These are phyloP conservation scores for Sparassis latifolia DNA, from an alignment of 1,284 basidiomycete genomes.

Conservation along the genomic window DNA sequence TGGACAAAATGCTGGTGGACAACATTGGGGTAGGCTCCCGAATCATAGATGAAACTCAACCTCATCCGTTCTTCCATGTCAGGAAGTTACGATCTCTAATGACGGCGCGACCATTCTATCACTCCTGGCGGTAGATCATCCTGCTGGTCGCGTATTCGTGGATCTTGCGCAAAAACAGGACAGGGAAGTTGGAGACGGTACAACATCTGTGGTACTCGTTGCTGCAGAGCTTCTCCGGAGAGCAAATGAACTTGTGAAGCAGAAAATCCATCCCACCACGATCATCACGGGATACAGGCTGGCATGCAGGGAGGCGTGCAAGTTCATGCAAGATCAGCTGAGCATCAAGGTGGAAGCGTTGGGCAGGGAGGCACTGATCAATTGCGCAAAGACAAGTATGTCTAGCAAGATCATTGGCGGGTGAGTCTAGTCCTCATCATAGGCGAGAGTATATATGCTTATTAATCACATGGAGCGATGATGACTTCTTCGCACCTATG, in stretches of 20 bases:
- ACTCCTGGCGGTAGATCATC: conserved; percentile 88
- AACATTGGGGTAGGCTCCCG: conserved; percentile 80
- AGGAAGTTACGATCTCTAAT: conserved; percentile 99
- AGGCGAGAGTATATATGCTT: conserved; percentile 1
- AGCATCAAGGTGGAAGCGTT: conserved; percentile 92
- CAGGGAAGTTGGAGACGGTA: conserved; percentile 99
- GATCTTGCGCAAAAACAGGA: conserved; percentile 99
- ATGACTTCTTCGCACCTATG: conserved; percentile 97
- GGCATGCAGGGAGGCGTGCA: conserved; percentile 95
- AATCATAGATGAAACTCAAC: background rate
- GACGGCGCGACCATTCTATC: conserved; percentile 98
- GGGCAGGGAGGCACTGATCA: conserved; percentile 89
- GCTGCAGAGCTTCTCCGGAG: conserved; percentile 93
- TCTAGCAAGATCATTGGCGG: conserved; percentile 97
- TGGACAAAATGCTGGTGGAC: conserved; percentile 98
- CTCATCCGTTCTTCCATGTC: background rate
- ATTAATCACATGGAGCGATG: conserved; percentile 51
- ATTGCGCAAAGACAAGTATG: conserved; percentile 99
- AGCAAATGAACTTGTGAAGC: conserved; percentile 97
- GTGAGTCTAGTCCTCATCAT: conserved; percentile 42
- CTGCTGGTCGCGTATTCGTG: conserved; percentile 93
- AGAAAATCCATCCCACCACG: conserved; percentile 98
- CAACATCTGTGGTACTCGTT: conserved; percentile 97
- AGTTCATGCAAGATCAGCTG: conserved; percentile 97
- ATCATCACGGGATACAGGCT: conserved; percentile 98